Conservation (phyloP, 2,329 filamentous ascomycete species). For the Rutstroemia sp. region DNA sequence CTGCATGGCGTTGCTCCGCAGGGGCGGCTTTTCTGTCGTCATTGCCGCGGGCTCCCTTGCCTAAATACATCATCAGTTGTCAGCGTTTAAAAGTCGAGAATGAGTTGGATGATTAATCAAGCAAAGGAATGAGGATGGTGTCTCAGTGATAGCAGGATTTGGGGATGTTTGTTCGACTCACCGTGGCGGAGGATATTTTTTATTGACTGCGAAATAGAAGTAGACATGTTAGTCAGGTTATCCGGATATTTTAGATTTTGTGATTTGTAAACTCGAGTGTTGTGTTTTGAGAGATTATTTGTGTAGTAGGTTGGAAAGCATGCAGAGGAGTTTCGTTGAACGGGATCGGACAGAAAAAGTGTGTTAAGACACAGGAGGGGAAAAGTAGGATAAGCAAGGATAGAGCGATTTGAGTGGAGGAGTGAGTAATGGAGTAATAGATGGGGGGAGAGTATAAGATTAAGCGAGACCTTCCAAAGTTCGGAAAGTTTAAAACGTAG, state of each 20-base stretch:
- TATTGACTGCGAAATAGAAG: constrained; percentile 9
- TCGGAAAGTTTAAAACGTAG: too few relatives aligned
- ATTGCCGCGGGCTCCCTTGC: constrained; percentile 43
- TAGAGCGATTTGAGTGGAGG: neutral
- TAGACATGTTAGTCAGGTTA: constrained; percentile 5
- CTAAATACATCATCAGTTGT: neutral
- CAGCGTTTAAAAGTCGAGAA: neutral
- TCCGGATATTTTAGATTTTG: neutral
- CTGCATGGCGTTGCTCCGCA: constrained; percentile 30
- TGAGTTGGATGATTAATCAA: neutral
- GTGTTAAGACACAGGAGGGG: neutral
- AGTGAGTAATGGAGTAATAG: neutral
- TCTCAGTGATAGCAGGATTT: too few relatives aligned
- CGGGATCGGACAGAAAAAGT: neutral
- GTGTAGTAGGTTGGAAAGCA: neutral
- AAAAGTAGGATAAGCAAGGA: neutral
- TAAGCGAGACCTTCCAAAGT: too few relatives aligned
- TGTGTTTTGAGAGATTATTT: neutral
- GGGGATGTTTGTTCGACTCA: neutral
- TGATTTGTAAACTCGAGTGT: neutral
- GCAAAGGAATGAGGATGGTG: neutral
- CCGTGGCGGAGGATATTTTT: constrained; percentile 9
- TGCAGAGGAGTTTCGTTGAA: neutral
- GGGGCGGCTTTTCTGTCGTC: constrained; percentile 40
- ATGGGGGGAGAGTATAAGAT: neutral